Percentiles rank a stretch among this genome's conserved stretches.
These are phyloP conservation scores for Aspergillus biplanus DNA, from an alignment of 495 filamentous ascomycete genomes.

Conservation along the genomic window DNA sequence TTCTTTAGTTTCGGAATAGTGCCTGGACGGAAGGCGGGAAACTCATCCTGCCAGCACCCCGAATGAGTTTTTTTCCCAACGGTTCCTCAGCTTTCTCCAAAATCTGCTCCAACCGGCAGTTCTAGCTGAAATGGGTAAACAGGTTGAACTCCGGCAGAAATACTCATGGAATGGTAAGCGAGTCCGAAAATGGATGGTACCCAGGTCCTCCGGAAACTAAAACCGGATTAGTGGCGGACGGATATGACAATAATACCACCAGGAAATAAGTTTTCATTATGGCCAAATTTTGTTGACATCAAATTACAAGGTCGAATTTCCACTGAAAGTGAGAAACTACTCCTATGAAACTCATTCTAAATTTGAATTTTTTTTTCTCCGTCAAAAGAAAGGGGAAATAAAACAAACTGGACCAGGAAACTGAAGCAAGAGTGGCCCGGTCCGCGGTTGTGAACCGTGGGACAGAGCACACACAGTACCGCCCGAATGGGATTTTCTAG, in stretches of 20 bases:
- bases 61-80: conserved; percentile 6
- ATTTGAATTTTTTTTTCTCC: too few relatives aligned
- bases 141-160: background rate
- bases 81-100: background rate
- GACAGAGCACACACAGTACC: background rate
- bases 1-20: background rate
- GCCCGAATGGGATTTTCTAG: conserved; percentile 14
- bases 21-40: conserved; percentile 3
- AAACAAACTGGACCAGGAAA: background rate
- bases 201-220: too few relatives aligned
- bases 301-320: too few relatives aligned
- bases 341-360: too few relatives aligned
- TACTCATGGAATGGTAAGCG: background rate
- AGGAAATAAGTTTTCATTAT: too few relatives aligned
- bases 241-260: too few relatives aligned
- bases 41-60: background rate
- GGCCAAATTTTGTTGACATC: too few relatives aligned
- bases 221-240: too few relatives aligned
- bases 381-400: too few relatives aligned
- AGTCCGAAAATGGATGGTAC: too few relatives aligned
- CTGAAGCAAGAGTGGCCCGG: background rate
- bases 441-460: conserved; percentile 9
- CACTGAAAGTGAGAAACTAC: too few relatives aligned
- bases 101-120: background rate
- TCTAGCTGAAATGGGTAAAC: conserved; percentile 12